Evolutionary conservation across 208 protist species (phyloP).

Genomic region (Herpetomonas samuelpessoai): DNA sequence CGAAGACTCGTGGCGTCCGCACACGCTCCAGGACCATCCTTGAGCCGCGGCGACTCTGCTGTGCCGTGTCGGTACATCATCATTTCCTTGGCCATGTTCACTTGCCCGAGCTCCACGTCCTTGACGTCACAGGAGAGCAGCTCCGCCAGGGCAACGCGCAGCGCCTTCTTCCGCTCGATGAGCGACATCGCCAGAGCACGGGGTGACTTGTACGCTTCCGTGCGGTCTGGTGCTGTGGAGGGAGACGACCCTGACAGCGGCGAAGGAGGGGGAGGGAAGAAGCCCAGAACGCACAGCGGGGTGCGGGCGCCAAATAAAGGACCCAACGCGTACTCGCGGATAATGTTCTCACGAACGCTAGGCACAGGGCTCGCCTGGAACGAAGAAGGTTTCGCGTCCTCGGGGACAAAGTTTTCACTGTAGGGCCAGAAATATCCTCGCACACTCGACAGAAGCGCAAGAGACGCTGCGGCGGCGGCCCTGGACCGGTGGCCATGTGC

Average conservation of each 20-base stretch:
- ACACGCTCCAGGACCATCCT: slow-evolving; percentile 23
- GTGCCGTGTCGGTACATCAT: slow-evolving; percentile 49
- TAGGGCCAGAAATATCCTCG: slow-evolving; percentile 78
- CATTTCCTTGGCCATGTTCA: slow-evolving; percentile 66
- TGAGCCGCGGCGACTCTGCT: slow-evolving; percentile 50
- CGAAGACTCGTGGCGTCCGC: slow-evolving; percentile 20
- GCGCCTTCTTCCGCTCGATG: slow-evolving; percentile 26
- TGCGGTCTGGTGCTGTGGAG: neutral
- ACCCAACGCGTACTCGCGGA: slow-evolving; percentile 72
- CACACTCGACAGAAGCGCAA: neutral
- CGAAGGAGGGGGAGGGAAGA: slow-evolving; percentile 11
- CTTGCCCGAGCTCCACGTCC: slow-evolving; percentile 41
- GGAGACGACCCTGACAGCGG: no score
- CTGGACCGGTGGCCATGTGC: no score
- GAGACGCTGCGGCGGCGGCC: no score
- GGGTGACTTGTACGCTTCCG: neutral
- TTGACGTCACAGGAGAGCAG: slow-evolving; percentile 18
- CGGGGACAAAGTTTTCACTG: slow-evolving; percentile 75
- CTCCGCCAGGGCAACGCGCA: slow-evolving; percentile 30
- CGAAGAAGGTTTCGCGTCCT: slow-evolving; percentile 39
- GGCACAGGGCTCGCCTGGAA: slow-evolving; percentile 78
- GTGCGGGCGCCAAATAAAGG: slow-evolving; percentile 65
- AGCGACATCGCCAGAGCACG: slow-evolving; percentile 16
- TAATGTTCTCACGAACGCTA: slow-evolving; percentile 47
- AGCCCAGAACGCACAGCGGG: slow-evolving; percentile 63